Conservation (phyloP, 352 stramenopile species). For the Peronospora destructor region DNA sequence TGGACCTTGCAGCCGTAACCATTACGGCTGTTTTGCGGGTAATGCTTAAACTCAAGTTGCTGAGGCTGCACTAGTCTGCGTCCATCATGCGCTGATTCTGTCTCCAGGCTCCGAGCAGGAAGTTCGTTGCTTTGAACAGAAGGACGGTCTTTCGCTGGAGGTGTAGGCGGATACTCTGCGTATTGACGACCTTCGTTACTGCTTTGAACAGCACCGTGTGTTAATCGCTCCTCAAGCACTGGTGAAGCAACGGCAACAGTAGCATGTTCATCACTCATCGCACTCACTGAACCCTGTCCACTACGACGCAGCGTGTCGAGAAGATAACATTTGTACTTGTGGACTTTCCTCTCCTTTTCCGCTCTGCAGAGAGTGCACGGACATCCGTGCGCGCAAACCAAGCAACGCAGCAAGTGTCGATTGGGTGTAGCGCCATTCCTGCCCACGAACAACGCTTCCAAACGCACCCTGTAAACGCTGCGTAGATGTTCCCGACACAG, state of each 20-base stretch:
- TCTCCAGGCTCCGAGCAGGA: slow-evolving; percentile 8
- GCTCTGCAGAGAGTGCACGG: slow-evolving; percentile 48
- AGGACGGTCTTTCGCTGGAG: slow-evolving; percentile 4
- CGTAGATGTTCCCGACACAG: slow-evolving; percentile 69
- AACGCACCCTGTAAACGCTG: slow-evolving; percentile 59
- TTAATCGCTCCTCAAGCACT: background rate
- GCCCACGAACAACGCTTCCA: slow-evolving; percentile 67
- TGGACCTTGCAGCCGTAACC: slow-evolving; percentile 13
- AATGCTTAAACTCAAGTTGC: slow-evolving; percentile 10
- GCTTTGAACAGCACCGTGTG: slow-evolving; percentile 8
- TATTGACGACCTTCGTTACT: slow-evolving; percentile 12
- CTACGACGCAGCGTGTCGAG: slow-evolving; percentile 28
- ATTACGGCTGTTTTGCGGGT: slow-evolving; percentile 11
- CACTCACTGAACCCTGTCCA: slow-evolving; percentile 13
- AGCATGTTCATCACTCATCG: slow-evolving; percentile 2
- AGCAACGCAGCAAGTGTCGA: slow-evolving; percentile 54
- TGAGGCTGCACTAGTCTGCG: slow-evolving; percentile 10
- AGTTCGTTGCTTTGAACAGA: slow-evolving; percentile 8
- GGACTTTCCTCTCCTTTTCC: slow-evolving; percentile 27
- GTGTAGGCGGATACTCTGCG: slow-evolving; percentile 11
- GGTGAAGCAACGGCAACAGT: slow-evolving; percentile 3
- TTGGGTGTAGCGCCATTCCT: slow-evolving; percentile 61
- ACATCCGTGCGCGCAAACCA: slow-evolving; percentile 53
- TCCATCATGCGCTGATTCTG: slow-evolving; percentile 12
- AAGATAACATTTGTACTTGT: slow-evolving; percentile 34